Base-by-base conservation (phyloP, 352 stramenopile species). In the Proteromonas lacertae region DNA sequence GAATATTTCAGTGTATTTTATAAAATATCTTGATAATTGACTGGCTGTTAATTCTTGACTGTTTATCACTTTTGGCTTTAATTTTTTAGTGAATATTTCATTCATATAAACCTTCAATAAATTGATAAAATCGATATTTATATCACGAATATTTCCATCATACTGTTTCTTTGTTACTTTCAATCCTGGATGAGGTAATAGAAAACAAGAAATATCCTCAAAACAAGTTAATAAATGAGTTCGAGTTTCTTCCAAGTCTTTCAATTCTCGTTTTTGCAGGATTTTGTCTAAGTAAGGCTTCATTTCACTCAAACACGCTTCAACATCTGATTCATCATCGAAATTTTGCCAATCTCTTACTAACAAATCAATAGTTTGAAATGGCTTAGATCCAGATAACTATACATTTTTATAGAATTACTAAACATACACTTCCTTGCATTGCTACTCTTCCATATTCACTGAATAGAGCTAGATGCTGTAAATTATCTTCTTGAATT, bases 261-360 rank as follows among this genome's bases (percentile, higher is more conserved):
- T 75, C 36, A 86, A 71, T 46, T 75, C 73, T 19, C 81, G 66
- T 29, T 75, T 70, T 16, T 60, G 62, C 14, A 94, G 60, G 17
- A 93, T 53, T 36, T 87, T 62, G 29, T 69, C 53, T 47, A 90
- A 68, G 50, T 94, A 94, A 39, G 65, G 52, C 34, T 71, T 56
- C 76, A 93, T 93, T 55, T 89, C 67, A 23, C 71, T 57, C 33
- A 64, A 25, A 23, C 58, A 46, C 9, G 70, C 59, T 43, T 79
- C 78, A 44, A 78, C 64, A 9, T 63, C 55, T 33, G 82, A 41
- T 51, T 86, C 60, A 63, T 68, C 50, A 56, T 88, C 77, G 46
- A 91, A 92, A 45, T 92, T 78, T 51, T 93, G 77, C 78, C 80
- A 96, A 59, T 98, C 83, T 20, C 86, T 71, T 39, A 98, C 79